These are phyloP conservation scores for Bryopsis sp. DNA, from an alignment of 139 green algal species.

Conservation along the genomic window DNA sequence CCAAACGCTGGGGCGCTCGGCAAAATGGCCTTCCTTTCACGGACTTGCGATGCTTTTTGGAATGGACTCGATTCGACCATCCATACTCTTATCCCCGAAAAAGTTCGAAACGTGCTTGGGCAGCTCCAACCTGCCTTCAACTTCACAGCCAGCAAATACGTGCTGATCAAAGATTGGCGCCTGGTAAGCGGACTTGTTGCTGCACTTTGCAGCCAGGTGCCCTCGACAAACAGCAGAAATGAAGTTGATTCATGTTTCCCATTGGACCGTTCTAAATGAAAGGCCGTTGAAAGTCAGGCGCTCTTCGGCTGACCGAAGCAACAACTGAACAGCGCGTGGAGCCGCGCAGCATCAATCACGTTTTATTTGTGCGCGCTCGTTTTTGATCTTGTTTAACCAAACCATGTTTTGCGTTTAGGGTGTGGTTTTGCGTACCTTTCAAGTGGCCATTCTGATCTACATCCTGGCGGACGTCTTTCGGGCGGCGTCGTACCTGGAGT, in stretches of 20 bases:
- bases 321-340: not conserved
- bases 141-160: slow-evolving; percentile 17
- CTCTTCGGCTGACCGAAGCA: not conserved
- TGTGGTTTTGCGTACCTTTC: slow-evolving; percentile 5
- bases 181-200: not conserved
- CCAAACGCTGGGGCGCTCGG: too few relatives aligned
- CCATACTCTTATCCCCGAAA: too few relatives aligned
- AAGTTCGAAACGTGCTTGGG: not conserved
- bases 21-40: too few relatives aligned
- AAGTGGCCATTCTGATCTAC: slow-evolving; percentile 10
- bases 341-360: too few relatives aligned
- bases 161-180: slow-evolving; percentile 20
- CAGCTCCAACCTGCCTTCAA: slow-evolving; percentile 2
- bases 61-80: too few relatives aligned
- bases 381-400: not conserved
- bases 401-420: not conserved
- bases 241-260: too few relatives aligned
- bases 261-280: too few relatives aligned
- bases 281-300: not conserved
- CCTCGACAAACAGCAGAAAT: too few relatives aligned
- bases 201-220: too few relatives aligned
- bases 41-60: too few relatives aligned
- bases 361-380: too few relatives aligned
- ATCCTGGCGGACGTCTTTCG: slow-evolving; percentile 10
- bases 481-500: not conserved